Evolutionary conservation across 805 yeast genomes (phyloP).

Genomic region (Cyberlindnera japonica): DNA sequence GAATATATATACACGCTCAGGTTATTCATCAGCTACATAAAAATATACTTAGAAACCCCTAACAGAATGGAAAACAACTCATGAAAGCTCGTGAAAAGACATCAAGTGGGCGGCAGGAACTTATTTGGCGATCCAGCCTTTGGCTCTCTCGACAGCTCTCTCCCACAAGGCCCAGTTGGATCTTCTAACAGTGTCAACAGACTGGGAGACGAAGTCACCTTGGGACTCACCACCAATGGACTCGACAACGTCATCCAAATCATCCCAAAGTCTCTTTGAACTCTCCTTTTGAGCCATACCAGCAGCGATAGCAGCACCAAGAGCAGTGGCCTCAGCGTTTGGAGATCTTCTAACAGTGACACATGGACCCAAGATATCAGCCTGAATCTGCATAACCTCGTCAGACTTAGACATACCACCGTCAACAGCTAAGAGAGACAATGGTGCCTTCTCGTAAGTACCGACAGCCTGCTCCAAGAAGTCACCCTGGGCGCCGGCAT

Average conservation of each 20-base stretch:
- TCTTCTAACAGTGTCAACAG: conserved; percentile 56
- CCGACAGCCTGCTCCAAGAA: conserved; percentile 50
- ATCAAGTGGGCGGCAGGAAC: not conserved
- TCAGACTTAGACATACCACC: conserved; percentile 94
- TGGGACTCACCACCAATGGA: conserved; percentile 34
- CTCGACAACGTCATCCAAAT: conserved; percentile 61
- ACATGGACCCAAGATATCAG: conserved; percentile 86
- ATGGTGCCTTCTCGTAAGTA: conserved; percentile 44
- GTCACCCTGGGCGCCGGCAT: conserved; percentile 57
- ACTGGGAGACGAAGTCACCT: conserved; percentile 36
- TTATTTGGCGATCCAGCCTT: conserved; percentile 59
- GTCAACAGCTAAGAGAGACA: conserved; percentile 70
- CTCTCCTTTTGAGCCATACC: conserved; percentile 57
- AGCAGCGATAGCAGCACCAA: conserved; percentile 96
- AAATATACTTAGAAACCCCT: not conserved
- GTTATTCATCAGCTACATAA: conserved; percentile 10
- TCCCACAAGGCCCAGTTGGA: conserved; percentile 78
- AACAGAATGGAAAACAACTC: conserved; percentile 1
- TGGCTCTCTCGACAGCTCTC: conserved; percentile 74
- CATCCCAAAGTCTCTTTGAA: conserved; percentile 66
- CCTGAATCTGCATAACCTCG: conserved; percentile 90
- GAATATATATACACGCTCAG: conserved; percentile 10
- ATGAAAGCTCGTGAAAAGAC: not conserved
- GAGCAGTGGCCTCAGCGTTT: conserved; percentile 87
- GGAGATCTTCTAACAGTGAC: conserved; percentile 76